Percentiles rank a stretch among this genome's conserved stretches.
These are phyloP conservation scores for Brassica napus DNA, from an alignment of 345 rosid species.

Conservation along the genomic window DNA sequence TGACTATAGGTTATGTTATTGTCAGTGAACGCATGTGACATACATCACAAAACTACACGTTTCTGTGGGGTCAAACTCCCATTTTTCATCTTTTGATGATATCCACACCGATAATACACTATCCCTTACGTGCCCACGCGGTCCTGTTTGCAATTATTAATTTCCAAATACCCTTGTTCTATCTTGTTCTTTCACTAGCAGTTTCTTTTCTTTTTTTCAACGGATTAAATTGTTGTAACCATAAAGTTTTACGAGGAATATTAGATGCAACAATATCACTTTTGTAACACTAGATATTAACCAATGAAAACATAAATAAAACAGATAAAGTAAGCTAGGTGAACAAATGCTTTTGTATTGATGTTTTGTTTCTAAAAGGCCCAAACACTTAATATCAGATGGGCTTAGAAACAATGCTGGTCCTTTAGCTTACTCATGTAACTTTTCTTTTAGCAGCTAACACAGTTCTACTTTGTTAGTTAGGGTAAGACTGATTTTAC, in stretches of 20 bases:
- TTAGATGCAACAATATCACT: neutral
- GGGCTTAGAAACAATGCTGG: neutral
- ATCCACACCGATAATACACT: neutral
- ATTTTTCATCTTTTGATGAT: neutral
- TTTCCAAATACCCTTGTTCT: neutral
- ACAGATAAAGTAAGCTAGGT: too few species aligned
- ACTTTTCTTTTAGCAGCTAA: too few species aligned
- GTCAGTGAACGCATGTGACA: constrained; percentile 22
- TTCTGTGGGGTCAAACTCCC: neutral
- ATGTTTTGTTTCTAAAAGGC: neutral
- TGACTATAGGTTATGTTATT: constrained; percentile 20
- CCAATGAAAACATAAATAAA: too few species aligned
- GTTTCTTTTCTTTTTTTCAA: neutral
- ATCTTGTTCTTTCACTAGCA: neutral
- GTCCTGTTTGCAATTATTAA: neutral
- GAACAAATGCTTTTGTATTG: neutral
- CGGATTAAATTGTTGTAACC: neutral
- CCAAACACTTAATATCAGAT: neutral
- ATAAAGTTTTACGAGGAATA: neutral
- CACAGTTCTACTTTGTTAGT: too few species aligned
- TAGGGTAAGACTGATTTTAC: too few species aligned
- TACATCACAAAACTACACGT: neutral
- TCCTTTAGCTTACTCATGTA: too few species aligned
- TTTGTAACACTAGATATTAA: neutral
- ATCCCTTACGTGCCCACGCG: neutral